These are phyloP conservation scores for Filobasidium wieringae DNA, from an alignment of 768 basidiomycete species.

Conservation along the genomic window DNA sequence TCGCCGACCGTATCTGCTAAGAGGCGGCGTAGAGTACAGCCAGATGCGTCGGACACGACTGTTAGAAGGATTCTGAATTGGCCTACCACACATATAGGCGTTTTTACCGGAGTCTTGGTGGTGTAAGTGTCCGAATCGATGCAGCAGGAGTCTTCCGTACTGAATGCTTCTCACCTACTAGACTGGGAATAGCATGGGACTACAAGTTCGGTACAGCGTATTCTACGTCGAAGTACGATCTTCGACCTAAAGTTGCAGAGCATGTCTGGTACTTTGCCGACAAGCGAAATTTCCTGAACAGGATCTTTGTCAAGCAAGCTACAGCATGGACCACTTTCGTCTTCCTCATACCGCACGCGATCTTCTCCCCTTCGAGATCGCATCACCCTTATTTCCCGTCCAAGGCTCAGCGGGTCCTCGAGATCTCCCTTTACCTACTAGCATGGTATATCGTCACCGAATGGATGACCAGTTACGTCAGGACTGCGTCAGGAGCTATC, in stretches of 20 bases:
- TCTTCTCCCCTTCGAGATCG: conserved; percentile 14
- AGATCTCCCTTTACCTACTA: not conserved
- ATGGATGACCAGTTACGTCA: conserved; percentile 4
- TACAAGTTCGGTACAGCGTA: conserved; percentile 4
- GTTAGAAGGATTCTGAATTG: not conserved
- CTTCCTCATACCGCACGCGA: conserved; percentile 34
- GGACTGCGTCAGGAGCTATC: not conserved
- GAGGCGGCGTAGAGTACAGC: not conserved
- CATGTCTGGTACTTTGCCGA: conserved; percentile 57
- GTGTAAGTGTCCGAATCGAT: not conserved
- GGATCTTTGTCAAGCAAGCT: conserved; percentile 73
- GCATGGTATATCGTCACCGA: conserved; percentile 11
- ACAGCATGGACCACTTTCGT: conserved; percentile 80
- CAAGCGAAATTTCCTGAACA: conserved; percentile 70
- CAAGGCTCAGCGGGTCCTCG: conserved; percentile 47
- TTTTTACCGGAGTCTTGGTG: not conserved
- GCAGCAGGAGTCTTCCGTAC: not conserved
- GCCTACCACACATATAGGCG: not conserved
- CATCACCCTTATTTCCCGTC: not conserved
- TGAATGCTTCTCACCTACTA: not conserved
- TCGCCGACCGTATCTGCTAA: not conserved
- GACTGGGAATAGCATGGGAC: not conserved
- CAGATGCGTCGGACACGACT: not conserved
- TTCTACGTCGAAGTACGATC: conserved; percentile 50
- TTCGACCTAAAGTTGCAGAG: conserved; percentile 57